Conservation (phyloP, 2,329 filamentous ascomycete species). For the Fusarium papillatum region DNA sequence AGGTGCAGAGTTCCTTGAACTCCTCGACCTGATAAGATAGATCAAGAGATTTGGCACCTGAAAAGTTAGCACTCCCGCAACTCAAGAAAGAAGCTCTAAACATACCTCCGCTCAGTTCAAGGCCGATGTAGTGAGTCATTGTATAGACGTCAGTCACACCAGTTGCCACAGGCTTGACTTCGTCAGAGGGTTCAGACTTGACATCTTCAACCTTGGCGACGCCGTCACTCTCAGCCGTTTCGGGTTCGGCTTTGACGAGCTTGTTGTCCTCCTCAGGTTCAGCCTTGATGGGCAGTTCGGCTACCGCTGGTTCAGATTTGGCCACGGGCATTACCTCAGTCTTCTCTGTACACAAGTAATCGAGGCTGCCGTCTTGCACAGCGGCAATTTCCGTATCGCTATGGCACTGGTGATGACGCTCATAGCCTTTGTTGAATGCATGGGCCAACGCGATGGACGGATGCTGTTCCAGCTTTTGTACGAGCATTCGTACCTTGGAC, state of each 20-base stretch:
- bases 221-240: conserved; percentile 47
- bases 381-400: conserved; percentile 64
- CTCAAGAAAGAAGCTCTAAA: conserved; percentile 24
- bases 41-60: conserved; percentile 79
- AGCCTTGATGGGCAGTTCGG: conserved; percentile 56
- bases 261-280: conserved; percentile 57
- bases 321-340: conserved; percentile 52
- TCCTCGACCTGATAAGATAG: conserved; percentile 86
- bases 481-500: conserved; percentile 90
- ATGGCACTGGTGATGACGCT: conserved; percentile 81
- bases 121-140: conserved; percentile 93
- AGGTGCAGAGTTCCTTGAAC: conserved; percentile 86
- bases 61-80: conserved; percentile 47
- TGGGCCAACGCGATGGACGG: conserved; percentile 86
- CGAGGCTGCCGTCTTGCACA: conserved; percentile 67
- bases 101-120: conserved; percentile 83
- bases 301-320: conserved; percentile 30
- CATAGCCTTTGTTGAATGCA: conserved; percentile 93
- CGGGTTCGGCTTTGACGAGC: conserved; percentile 50
- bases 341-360: conserved; percentile 56
- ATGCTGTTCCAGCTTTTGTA: conserved; percentile 86
- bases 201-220: conserved; percentile 31
- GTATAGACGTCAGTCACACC: conserved; percentile 75
- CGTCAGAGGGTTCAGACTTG: conserved; percentile 22
- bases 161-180: conserved; percentile 15